Evolutionary conservation across 495 filamentous ascomycete genomes (phyloP), one percentile per base, ranked within the genome.

Genomic region (Hypoxylon subgilvum): DNA sequence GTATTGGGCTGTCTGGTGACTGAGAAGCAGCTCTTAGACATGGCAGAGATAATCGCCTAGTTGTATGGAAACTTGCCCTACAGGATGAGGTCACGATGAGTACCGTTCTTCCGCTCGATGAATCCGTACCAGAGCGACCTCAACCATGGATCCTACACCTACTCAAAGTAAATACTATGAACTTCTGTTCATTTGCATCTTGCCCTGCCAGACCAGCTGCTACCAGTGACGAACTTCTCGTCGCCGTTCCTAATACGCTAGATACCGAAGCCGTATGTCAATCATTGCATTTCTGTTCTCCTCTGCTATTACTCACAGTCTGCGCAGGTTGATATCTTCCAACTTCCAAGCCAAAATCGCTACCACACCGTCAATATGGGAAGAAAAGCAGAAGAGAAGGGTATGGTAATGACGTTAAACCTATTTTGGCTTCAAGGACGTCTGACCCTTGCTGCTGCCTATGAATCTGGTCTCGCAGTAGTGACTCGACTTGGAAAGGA

Each of bases 181-280:
- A 97, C 71, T 98, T 97, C 68, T 98, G 94, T 62, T 84, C 90
- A 0, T 98, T 98, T 69, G 83, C 88, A 3, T 82, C 84, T 52
- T 88, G 84, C 57, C 60, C 67, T 21, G 65, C 61, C 3, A 43
- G 23, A 30, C 22, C 64, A 19, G 47, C 48, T 44, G 49, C 32
- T 14, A 27, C 45, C 18, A 27, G 48, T 21, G 67, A 66, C 27
- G 78, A 78, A 43, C 60, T 86, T 10, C 72, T 92, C 8, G 68
- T 94, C 52, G 89, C 88, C 0, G 87, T 92, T 9, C 91, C 91
- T 0, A 89, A 91, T 53, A 86, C 87, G 1, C 70, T 92, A 1
- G 82, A 86, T 35, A 90, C 89, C 1, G 88, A 91, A 44, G 86
- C 86, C 14, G 84, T 88, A 73, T 65, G 78, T 73, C 31, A 5